Percentiles rank a stretch among this genome's conserved stretches.
phyloP scores from a whole-genome alignment of 202 grass and related monocot genomes.

The Setaria viridis region DNA sequence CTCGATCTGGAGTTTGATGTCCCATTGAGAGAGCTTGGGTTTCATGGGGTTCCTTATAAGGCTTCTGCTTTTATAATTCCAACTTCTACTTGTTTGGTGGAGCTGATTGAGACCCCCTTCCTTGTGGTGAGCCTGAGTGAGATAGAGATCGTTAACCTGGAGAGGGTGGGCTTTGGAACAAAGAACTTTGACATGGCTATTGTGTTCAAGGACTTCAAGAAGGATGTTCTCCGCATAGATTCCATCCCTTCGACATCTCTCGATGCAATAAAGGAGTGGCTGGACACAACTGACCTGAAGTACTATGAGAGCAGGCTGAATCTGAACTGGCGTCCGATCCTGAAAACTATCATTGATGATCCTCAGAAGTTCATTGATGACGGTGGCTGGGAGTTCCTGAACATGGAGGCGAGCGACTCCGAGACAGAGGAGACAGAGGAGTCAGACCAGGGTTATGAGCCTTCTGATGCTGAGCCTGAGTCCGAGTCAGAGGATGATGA shows the following conservation, averaged over 20 bases:
- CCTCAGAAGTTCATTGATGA: conserved; percentile 86
- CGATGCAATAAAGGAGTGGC: conserved; percentile 87
- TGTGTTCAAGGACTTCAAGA: conserved; percentile 93
- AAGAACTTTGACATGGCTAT: conserved; percentile 95
- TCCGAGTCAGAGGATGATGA: conserved; percentile 70
- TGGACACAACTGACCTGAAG: conserved; percentile 87
- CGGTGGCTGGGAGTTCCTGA: conserved; percentile 89
- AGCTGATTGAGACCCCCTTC: conserved; percentile 78
- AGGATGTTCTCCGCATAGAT: conserved; percentile 79
- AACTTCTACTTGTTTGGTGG: conserved; percentile 85
- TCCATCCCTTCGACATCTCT: conserved; percentile 79
- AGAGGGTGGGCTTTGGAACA: conserved; percentile 81
- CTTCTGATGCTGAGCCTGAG: conserved; percentile 68
- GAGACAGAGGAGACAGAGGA: conserved; percentile 71
- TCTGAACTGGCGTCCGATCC: conserved; percentile 83
- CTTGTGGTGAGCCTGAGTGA: conserved; percentile 81
- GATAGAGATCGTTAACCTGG: conserved; percentile 94
- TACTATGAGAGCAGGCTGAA: conserved; percentile 90
- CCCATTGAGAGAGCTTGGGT: conserved; percentile 87
- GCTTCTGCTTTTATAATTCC: conserved; percentile 94
- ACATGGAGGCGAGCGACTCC: conserved; percentile 87
- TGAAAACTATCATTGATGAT: conserved; percentile 85
- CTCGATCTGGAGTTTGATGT: conserved; percentile 90
- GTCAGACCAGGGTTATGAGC: conserved; percentile 80
- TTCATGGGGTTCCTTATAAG: conserved; percentile 90